Evolutionary conservation across 768 basidiomycete species (phyloP).

Genomic region (Leccinum broughii): DNA sequence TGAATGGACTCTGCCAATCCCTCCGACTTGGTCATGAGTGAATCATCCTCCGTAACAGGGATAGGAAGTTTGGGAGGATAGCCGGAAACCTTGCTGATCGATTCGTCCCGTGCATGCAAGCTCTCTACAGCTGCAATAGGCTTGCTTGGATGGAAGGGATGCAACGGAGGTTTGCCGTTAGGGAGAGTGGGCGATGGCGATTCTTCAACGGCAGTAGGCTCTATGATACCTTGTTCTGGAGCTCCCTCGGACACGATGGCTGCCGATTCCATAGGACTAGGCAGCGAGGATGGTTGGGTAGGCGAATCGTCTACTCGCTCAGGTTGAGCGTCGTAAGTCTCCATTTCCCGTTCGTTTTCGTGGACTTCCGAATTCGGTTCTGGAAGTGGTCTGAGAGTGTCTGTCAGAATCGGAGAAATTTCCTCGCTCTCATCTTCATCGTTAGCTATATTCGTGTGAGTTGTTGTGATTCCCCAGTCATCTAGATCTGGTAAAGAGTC

Average conservation of each 20-base stretch:
- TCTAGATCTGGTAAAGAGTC: constrained; percentile 77
- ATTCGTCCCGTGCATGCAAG: constrained; percentile 14
- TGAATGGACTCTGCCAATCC: constrained; percentile 32
- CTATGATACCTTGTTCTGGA: constrained; percentile 23
- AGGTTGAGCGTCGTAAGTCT: constrained; percentile 16
- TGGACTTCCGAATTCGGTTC: constrained; percentile 38
- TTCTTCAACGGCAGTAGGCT: constrained; percentile 11
- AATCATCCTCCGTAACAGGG: constrained; percentile 13
- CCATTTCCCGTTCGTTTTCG: constrained; percentile 25
- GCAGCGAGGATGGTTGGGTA: constrained; percentile 6
- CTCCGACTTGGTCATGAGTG: constrained; percentile 15
- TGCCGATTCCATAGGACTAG: constrained; percentile 9
- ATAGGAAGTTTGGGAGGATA: constrained; percentile 14
- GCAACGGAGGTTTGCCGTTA: constrained; percentile 31
- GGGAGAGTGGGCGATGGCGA: constrained; percentile 8
- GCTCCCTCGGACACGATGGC: constrained; percentile 2
- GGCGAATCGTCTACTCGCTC: constrained; percentile 9
- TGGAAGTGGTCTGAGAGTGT: constrained; percentile 60
- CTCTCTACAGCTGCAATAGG: constrained; percentile 34
- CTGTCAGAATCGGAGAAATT: constrained; percentile 70
- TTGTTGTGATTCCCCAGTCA: constrained; percentile 76
- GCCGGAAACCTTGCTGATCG: constrained; percentile 14
- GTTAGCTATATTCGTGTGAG: constrained; percentile 28
- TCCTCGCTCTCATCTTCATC: constrained; percentile 37
- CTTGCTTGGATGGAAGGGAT: constrained; percentile 51